Evolutionary conservation across 1,139 yeast genomes (phyloP).

Genomic region (Trichomonascaceae sp.): DNA sequence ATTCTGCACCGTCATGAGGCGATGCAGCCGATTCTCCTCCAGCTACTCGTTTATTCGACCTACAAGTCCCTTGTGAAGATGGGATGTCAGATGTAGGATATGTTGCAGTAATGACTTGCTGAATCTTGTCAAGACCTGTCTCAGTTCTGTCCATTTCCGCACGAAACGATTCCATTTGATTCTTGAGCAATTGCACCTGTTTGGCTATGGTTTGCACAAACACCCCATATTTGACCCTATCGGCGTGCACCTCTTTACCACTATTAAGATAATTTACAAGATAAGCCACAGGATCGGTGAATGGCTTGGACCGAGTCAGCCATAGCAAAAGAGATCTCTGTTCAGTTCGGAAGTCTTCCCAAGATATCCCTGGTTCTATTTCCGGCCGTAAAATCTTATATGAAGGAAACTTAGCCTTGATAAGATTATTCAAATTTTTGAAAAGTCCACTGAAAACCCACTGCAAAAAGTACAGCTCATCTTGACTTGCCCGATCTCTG

Average conservation of each 20-base stretch:
- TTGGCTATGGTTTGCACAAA: slow-evolving; percentile 9
- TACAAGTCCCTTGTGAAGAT: neutral
- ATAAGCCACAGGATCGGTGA: slow-evolving; percentile 12
- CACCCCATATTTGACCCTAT: slow-evolving; percentile 9
- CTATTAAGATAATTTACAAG: slow-evolving; percentile 6
- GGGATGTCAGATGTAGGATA: slow-evolving; percentile 6
- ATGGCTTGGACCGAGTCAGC: slow-evolving; percentile 16
- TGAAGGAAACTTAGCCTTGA: slow-evolving; percentile 14
- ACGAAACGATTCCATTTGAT: slow-evolving; percentile 9
- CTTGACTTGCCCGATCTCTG: slow-evolving; percentile 16
- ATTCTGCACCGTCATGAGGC: slow-evolving; percentile 15
- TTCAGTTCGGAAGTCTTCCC: slow-evolving; percentile 23
- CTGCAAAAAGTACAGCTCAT: slow-evolving; percentile 22
- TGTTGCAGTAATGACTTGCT: slow-evolving; percentile 3
- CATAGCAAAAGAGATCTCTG: slow-evolving; percentile 22
- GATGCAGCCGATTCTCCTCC: neutral
- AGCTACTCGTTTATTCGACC: neutral
- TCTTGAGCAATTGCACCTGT: slow-evolving; percentile 9
- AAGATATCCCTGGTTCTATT: slow-evolving; percentile 24
- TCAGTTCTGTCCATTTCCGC: slow-evolving; percentile 13
- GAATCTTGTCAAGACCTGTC: slow-evolving; percentile 12
- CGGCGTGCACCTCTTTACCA: slow-evolving; percentile 1
- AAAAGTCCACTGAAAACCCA: slow-evolving; percentile 23
- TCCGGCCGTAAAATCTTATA: slow-evolving; percentile 21
- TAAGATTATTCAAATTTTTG: slow-evolving; percentile 13